Evolutionary conservation across 257 asterid species (phyloP).

Genomic region (Petunia axillaris): DNA sequence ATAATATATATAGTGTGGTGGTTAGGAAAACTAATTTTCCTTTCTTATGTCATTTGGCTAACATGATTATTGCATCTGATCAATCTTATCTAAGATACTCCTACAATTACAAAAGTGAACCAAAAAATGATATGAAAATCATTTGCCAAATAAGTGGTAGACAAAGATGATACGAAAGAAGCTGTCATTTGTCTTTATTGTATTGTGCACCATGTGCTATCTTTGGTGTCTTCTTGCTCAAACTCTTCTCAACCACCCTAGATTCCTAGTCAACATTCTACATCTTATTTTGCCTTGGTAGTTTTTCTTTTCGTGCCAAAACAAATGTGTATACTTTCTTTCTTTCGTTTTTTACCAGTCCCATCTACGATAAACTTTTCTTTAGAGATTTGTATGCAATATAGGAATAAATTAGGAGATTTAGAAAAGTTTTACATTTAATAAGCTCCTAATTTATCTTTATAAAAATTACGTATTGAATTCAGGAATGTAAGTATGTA

Average conservation of each 20-base stretch:
- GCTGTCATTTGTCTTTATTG: slow-evolving; percentile 22
- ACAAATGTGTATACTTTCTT: too few species aligned
- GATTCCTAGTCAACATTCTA: background rate
- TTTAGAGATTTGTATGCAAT: background rate
- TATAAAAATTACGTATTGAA: background rate
- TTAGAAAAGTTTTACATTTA: background rate
- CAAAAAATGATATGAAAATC: background rate
- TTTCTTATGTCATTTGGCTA: background rate
- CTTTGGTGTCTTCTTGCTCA: background rate
- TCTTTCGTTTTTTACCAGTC: too few species aligned
- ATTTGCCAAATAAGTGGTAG: background rate
- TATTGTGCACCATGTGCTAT: slow-evolving; percentile 11
- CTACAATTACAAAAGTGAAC: background rate
- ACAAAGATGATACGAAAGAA: background rate
- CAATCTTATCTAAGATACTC: background rate
- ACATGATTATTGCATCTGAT: background rate
- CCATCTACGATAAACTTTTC: too few species aligned
- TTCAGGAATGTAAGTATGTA: too few species aligned
- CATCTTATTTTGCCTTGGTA: background rate
- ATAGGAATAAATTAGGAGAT: too few species aligned
- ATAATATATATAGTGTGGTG: background rate
- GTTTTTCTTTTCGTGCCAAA: background rate
- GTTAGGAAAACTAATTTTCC: background rate
- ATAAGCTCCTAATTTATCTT: background rate
- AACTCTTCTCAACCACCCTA: background rate